A percentile compares a stretch with the other conserved stretches of the same genome.
These are phyloP conservation scores for Abelmoschus esculentus DNA, from an alignment of 345 rosid genomes.

Conservation along the genomic window DNA sequence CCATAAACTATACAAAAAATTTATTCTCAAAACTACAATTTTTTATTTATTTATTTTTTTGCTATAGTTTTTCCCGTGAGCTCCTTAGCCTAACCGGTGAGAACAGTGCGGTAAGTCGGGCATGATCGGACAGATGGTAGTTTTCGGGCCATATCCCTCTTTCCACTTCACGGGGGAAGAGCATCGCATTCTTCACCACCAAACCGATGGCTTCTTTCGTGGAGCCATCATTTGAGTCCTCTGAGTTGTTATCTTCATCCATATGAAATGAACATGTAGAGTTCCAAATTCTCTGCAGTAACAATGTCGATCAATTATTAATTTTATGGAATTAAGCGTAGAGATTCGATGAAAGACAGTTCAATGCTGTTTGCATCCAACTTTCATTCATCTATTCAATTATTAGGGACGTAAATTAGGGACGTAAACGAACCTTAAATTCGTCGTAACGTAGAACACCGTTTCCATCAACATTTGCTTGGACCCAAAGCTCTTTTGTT, in stretches of 20 bases:
- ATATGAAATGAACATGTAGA: slow-evolving; percentile 19
- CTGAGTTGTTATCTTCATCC: slow-evolving; percentile 19
- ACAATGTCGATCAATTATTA: background rate
- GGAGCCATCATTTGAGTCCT: slow-evolving; percentile 12
- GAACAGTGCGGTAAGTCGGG: slow-evolving; percentile 75
- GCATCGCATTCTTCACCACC: slow-evolving; percentile 62
- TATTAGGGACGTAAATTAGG: background rate
- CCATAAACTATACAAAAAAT: background rate
- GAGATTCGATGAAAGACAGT: background rate
- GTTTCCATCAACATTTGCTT: slow-evolving; percentile 50
- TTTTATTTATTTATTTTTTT: too few species aligned
- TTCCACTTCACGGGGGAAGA: slow-evolving; percentile 85
- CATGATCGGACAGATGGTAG: slow-evolving; percentile 83
- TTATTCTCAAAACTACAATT: background rate
- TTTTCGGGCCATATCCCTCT: slow-evolving; percentile 86
- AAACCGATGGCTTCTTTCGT: slow-evolving; percentile 49
- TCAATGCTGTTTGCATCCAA: background rate
- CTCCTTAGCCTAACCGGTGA: slow-evolving; percentile 66
- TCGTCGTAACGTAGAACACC: slow-evolving; percentile 54
- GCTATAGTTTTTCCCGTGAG: slow-evolving; percentile 10
- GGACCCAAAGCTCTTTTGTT: slow-evolving; percentile 52
- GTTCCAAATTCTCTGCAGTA: slow-evolving; percentile 38
- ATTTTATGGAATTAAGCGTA: background rate
- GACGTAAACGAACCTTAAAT: slow-evolving; percentile 37
- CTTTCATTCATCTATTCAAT: background rate